Evolutionary conservation across 768 basidiomycete genomes (phyloP).

Genomic region (Naematelia encephala): DNA sequence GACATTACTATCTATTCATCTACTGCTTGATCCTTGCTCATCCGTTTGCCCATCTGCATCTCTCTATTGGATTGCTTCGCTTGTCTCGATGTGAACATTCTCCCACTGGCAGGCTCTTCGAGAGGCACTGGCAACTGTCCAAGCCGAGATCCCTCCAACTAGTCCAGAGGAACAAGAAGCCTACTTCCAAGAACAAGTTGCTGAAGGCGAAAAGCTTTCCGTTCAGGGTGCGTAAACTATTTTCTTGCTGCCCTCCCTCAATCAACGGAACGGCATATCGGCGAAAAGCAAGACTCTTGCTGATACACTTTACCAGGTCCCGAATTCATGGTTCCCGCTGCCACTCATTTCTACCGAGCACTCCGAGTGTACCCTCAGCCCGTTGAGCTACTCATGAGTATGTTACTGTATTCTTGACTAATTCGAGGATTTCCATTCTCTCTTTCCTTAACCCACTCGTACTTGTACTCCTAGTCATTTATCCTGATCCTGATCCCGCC

Average conservation of each 20-base stretch:
- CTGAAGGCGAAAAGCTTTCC: slow-evolving; percentile 78
- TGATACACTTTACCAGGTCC: slow-evolving; percentile 62
- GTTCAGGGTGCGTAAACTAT: slow-evolving; percentile 67
- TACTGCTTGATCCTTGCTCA: not conserved
- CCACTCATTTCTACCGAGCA: slow-evolving; percentile 86
- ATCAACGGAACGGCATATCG: not conserved
- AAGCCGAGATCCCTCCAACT: slow-evolving; percentile 63
- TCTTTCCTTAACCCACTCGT: not conserved
- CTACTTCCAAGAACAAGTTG: slow-evolving; percentile 89
- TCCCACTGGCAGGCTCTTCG: slow-evolving; percentile 24
- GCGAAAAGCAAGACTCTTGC: not conserved
- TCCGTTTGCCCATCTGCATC: too few species aligned
- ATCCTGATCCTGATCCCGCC: not conserved
- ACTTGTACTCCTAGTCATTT: not conserved
- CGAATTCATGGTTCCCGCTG: slow-evolving; percentile 70
- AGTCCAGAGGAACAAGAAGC: slow-evolving; percentile 74
- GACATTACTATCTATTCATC: not conserved
- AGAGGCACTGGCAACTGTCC: slow-evolving; percentile 54
- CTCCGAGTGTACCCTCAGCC: slow-evolving; percentile 92
- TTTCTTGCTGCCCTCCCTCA: not conserved
- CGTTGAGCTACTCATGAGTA: slow-evolving; percentile 80
- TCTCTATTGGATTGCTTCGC: too few species aligned
- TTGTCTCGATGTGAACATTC: not conserved
- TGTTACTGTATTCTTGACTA: too few species aligned
- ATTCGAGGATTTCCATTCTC: too few species aligned